Conservation (phyloP, 73 alveolate species). For the Uronychia setigera region DNA sequence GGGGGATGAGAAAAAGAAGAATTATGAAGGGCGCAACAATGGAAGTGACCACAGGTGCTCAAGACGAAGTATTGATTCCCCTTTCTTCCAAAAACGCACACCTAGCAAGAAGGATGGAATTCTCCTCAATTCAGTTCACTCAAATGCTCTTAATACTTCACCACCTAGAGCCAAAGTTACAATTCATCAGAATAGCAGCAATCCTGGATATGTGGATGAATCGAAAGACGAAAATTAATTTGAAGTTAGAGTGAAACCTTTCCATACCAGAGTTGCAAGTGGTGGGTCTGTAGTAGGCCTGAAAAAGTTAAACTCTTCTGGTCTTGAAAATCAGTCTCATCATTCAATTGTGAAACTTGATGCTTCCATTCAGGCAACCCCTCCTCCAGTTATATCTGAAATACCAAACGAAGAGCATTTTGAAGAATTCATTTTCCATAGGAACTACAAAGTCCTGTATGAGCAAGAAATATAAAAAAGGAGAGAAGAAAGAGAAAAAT, state of each 20-base stretch:
- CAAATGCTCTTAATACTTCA: background rate
- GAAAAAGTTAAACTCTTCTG: background rate
- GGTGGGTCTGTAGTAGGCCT: background rate
- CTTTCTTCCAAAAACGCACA: background rate
- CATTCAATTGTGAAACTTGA: no score
- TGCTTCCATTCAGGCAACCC: no score
- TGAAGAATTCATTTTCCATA: background rate
- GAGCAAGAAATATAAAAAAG: background rate
- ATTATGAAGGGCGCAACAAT: conserved; percentile 1
- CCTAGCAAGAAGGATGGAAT: background rate
- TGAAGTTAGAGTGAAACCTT: background rate
- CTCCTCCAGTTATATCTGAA: background rate
- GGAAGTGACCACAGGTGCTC: conserved; percentile 3
- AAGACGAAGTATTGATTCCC: background rate
- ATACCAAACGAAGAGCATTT: background rate
- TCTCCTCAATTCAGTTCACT: background rate
- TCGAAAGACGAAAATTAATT: background rate
- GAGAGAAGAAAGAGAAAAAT: background rate
- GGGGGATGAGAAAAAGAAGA: conserved; percentile 43
- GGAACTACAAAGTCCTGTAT: background rate
- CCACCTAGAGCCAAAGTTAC: no score
- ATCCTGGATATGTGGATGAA: background rate
- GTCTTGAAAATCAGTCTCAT: no score
- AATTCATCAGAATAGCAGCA: no score
- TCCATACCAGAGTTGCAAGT: background rate